phyloP scores from a whole-genome alignment of 768 basidiomycete genomes.

The Pluteus cervinus region DNA sequence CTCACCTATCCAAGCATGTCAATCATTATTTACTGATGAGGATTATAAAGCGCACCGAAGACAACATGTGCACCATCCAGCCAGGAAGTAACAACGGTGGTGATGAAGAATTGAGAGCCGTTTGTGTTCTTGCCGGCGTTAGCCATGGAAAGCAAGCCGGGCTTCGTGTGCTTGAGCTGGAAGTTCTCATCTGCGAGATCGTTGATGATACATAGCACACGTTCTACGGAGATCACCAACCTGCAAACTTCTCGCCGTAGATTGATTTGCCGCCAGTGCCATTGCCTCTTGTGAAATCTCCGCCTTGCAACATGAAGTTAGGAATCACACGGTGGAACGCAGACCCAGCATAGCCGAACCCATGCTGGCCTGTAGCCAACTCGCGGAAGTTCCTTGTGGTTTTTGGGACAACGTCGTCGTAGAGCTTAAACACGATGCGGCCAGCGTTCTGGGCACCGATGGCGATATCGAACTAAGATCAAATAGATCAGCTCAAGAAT shows the following conservation, averaged over 20 bases:
- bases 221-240: slow-evolving; percentile 31
- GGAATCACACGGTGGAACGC: slow-evolving; percentile 83
- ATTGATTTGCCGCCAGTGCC: slow-evolving; percentile 82
- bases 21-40: slow-evolving; percentile 3
- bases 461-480: slow-evolving; percentile 57
- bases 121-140: slow-evolving; percentile 82
- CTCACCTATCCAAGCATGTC: slow-evolving; percentile 36
- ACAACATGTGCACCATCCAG: slow-evolving; percentile 84
- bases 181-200: slow-evolving; percentile 83
- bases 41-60: slow-evolving; percentile 48
- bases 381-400: slow-evolving; percentile 86
- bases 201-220: background rate
- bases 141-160: slow-evolving; percentile 70
- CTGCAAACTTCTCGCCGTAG: slow-evolving; percentile 62
- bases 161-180: slow-evolving; percentile 63
- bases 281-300: slow-evolving; percentile 68
- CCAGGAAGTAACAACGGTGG: slow-evolving; percentile 72
- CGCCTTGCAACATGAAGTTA: slow-evolving; percentile 84
- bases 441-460: slow-evolving; percentile 36
- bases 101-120: slow-evolving; percentile 87
- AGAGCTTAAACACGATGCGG: slow-evolving; percentile 81
- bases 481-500: background rate
- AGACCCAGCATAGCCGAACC: slow-evolving; percentile 66
- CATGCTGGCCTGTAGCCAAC: slow-evolving; percentile 70
- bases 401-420: slow-evolving; percentile 68